Conservation (phyloP, 495 filamentous ascomycete genomes). For the Trichoderma gamsii region DNA sequence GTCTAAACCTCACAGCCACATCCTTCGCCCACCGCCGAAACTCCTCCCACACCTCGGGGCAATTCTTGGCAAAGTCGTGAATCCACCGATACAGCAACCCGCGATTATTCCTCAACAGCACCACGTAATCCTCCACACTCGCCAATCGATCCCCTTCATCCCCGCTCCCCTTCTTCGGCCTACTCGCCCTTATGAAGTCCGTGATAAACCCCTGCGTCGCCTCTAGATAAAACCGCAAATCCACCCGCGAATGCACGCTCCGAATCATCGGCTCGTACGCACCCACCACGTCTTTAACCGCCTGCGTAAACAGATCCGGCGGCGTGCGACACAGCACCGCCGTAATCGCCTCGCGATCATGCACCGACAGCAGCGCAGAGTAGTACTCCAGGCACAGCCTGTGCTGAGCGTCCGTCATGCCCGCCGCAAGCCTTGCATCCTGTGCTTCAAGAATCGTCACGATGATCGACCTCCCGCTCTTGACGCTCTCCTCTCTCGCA, state of each 20-base stretch:
- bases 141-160: slow-evolving; percentile 27
- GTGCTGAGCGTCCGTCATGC: slow-evolving; percentile 47
- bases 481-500: slow-evolving; percentile 34
- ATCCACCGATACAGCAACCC: slow-evolving; percentile 53
- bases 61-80: slow-evolving; percentile 55
- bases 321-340: slow-evolving; percentile 49
- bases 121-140: slow-evolving; percentile 56
- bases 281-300: slow-evolving; percentile 47
- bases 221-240: slow-evolving; percentile 52
- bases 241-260: slow-evolving; percentile 54
- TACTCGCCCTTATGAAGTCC: slow-evolving; percentile 51
- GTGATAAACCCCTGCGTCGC: slow-evolving; percentile 53
- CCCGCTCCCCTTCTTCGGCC: slow-evolving; percentile 24
- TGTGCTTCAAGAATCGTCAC: slow-evolving; percentile 40
- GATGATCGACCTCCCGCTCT: slow-evolving; percentile 41
- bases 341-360: slow-evolving; percentile 56
- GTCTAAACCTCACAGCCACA: slow-evolving; percentile 36
- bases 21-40: slow-evolving; percentile 43
- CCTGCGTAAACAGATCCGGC: slow-evolving; percentile 55
- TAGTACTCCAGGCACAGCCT: slow-evolving; percentile 53
- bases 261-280: slow-evolving; percentile 64
- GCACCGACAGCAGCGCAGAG: slow-evolving; percentile 48
- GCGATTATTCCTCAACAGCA: slow-evolving; percentile 49
- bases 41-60: slow-evolving; percentile 47
- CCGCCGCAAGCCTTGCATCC: slow-evolving; percentile 23